These are phyloP conservation scores for Leccinum arenicola DNA, from an alignment of 768 basidiomycete species.

Conservation along the genomic window DNA sequence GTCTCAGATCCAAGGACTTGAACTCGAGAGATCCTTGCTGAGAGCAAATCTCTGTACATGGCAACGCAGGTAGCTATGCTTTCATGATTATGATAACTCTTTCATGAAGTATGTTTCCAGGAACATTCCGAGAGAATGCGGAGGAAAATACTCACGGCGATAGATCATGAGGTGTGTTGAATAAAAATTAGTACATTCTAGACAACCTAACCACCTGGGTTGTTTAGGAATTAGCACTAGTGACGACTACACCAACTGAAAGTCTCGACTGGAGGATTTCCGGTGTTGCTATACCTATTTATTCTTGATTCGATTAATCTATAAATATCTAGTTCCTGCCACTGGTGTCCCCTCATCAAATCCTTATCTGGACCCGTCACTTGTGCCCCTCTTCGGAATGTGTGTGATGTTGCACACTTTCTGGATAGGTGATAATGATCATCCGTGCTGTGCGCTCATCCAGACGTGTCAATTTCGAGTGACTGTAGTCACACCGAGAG, in stretches of 20 bases:
- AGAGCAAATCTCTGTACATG: constrained; percentile 1
- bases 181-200: no score
- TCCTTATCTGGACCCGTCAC: neutral
- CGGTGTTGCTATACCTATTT: no score
- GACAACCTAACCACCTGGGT: no score
- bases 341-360: neutral
- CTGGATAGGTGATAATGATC: no score
- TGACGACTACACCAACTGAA: neutral
- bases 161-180: no score
- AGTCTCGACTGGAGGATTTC: neutral
- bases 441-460: no score
- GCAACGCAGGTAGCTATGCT: constrained; percentile 4
- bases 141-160: no score
- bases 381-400: neutral
- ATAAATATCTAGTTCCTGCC: neutral
- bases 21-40: constrained; percentile 2
- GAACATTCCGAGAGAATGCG: constrained; percentile 7
- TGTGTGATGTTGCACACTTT: neutral
- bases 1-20: constrained; percentile 3
- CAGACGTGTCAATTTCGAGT: no score
- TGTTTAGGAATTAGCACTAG: no score
- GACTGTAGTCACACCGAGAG: no score
- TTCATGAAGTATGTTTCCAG: neutral
- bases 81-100: neutral
- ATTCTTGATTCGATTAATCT: no score